Base-by-base conservation (phyloP, 2,329 filamentous ascomycete genomes). In the Graphilbum fragrans region DNA sequence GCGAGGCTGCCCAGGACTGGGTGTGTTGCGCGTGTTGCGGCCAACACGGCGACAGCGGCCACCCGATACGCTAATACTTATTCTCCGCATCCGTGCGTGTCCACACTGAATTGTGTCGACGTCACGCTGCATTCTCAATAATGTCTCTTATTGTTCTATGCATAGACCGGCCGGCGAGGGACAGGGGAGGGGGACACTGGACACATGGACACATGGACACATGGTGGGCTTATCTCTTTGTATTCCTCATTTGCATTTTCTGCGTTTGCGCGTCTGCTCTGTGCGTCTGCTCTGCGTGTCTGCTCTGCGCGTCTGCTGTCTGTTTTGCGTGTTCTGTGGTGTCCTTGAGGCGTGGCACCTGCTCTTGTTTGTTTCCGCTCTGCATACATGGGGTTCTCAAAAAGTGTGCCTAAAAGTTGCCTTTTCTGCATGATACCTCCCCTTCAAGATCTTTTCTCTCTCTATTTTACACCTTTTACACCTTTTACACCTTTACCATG, bases 331-430 rank as follows among this genome's bases (percentile, higher is more conserved):
- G 17, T 37, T 12, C 37, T 20, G 20, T 19, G 22, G 41, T 32
- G 29, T 31, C 14, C 35, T 34, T 21, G n/a, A n/a, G n/a, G n/a
- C n/a, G n/a, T n/a, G n/a, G n/a, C n/a, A 29, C 18, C 19, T 25
- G 35, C 21, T 39, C 33, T 32, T 21, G 10, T 37, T 38, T 37
- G 42, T 38, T 27, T 38, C 10, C 38, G 35, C 35, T 38, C 41
- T 44, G 44, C 44, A 48, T 48, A 41, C 45, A 62, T 58, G 56
- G 62, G 65, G 58, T 62, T 46, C 41, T 64, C 56, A 54, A 61
- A 61, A 64, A 62, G 61, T 58, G 61, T 62, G 61, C 58, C 51
- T 63, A 67, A 67, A 67, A 64, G 41, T 63, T 65, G 59, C 59
- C 54, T 19, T 58, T 53, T 51, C 49, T 60, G 59, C 60, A 67